These are phyloP conservation scores for Kluyveromyces lactis DNA, from an alignment of 805 yeast genomes.

Conservation along the genomic window DNA sequence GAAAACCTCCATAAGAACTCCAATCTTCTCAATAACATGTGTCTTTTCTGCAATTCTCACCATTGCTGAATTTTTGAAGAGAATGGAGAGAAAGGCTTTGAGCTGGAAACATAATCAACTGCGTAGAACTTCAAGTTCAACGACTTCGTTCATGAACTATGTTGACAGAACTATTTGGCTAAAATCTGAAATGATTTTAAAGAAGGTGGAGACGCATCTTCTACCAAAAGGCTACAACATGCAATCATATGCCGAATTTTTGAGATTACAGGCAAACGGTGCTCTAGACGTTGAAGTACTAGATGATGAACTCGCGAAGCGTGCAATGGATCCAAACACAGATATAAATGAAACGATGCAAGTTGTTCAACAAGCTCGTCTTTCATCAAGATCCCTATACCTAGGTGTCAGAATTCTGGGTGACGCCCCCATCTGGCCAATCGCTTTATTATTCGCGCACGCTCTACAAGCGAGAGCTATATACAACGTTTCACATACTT, in stretches of 20 bases:
- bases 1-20: constrained; percentile 62
- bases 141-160: constrained; percentile 29
- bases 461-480: constrained; percentile 62
- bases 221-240: constrained; percentile 43
- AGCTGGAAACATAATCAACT: constrained; percentile 21
- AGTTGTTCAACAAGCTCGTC: constrained; percentile 40
- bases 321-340: constrained; percentile 38
- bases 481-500: constrained; percentile 16
- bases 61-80: constrained; percentile 52
- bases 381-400: constrained; percentile 50
- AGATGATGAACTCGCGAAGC: constrained; percentile 43
- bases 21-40: constrained; percentile 67
- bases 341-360: constrained; percentile 38
- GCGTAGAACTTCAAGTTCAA: constrained; percentile 4
- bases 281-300: constrained; percentile 40
- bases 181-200: constrained; percentile 49
- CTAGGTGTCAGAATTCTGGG: constrained; percentile 70
- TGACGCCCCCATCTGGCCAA: constrained; percentile 85
- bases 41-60: constrained; percentile 54
- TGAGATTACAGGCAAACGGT: constrained; percentile 51
- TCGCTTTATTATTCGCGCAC: constrained; percentile 71
- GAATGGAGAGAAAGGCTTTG: constrained; percentile 47
- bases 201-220: constrained; percentile 51
- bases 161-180: constrained; percentile 59
- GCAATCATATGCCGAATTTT: constrained; percentile 49